A percentile compares a stretch with the other conserved stretches of the same genome.
Evolutionary conservation across 345 rosid genomes (phyloP).

Genomic region (Eutrema yunnanense): DNA sequence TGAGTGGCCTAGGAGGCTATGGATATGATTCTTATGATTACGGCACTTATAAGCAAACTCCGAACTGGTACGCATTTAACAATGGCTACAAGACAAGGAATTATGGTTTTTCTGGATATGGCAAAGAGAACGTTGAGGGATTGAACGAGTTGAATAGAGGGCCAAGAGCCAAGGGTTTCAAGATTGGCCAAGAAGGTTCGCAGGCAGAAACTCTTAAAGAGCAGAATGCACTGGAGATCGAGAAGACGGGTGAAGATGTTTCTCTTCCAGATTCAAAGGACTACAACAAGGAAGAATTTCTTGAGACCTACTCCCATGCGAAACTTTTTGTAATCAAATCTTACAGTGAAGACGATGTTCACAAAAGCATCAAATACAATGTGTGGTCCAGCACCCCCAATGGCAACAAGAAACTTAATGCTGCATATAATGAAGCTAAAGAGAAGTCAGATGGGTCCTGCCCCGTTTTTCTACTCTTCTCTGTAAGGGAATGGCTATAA

Average conservation of each 20-base stretch:
- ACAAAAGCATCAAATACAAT: constrained; percentile 70
- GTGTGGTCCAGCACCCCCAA: constrained; percentile 83
- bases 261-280: constrained; percentile 36
- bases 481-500: constrained; percentile 39
- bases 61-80: constrained; percentile 47
- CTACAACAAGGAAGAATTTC: constrained; percentile 52
- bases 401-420: constrained; percentile 77
- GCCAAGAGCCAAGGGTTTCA: constrained; percentile 66
- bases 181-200: constrained; percentile 33
- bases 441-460: constrained; percentile 41
- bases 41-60: constrained; percentile 50
- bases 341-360: constrained; percentile 79
- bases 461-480: constrained; percentile 66
- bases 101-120: constrained; percentile 35
- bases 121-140: constrained; percentile 63
- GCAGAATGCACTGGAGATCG: neutral
- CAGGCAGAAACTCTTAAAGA: neutral
- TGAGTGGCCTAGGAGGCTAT: constrained; percentile 32
- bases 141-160: constrained; percentile 75
- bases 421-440: constrained; percentile 49
- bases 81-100: constrained; percentile 37
- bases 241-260: constrained; percentile 13
- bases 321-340: constrained; percentile 70
- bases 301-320: constrained; percentile 45
- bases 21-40: constrained; percentile 50